Base-by-base conservation (phyloP, 2,329 filamentous ascomycete genomes). In the Trichoderma cornu-damae region DNA sequence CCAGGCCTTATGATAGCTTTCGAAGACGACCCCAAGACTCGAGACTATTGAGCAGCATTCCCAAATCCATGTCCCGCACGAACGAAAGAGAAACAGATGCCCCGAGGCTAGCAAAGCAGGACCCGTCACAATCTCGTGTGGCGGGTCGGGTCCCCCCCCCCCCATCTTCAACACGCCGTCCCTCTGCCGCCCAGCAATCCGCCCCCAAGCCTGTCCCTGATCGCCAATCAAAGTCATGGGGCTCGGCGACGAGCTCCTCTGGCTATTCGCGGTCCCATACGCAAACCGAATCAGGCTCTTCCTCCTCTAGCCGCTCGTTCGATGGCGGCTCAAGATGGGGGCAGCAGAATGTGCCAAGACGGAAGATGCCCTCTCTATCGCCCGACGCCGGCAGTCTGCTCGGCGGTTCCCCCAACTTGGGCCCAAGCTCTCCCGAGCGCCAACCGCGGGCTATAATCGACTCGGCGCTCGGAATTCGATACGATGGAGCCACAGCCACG, bases 361-460 rank as follows among this genome's bases (percentile, higher is more conserved):
- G 77, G 62, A 83, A 82, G 65, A 74, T 76, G 56, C 77, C 79
- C 12, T 74, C 73, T 9, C 66, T 78, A 37, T 69, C 77, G 2
- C 72, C 73, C 56, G 72, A 77, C 20, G 60, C 67, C 5, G 62
- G 65, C 18, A 70, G 64, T 35, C 57, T 62, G 7, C 71, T 67
- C 11, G 70, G 66, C 40, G 70, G 72, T 28, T 70, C 73, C 22
- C 67, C 65, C 35, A 74, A 73, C 54, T 74, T 72, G 9, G 70
- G 67, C 58, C 76, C 76, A 2, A 74, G 75, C 3, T 76, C 76
- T 1, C 78, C 77, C 1, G 69, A 71, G 20, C 67, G 73, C 8
- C 75, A 68, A 28, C 72, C 72, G 0, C 72, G 70, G 20, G 66
- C 65, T 2, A 72, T 72, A 2, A 53, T 69, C 4, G 75, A 77